Conservation (phyloP, 345 rosid genomes). For the Lepidium sativum region DNA sequence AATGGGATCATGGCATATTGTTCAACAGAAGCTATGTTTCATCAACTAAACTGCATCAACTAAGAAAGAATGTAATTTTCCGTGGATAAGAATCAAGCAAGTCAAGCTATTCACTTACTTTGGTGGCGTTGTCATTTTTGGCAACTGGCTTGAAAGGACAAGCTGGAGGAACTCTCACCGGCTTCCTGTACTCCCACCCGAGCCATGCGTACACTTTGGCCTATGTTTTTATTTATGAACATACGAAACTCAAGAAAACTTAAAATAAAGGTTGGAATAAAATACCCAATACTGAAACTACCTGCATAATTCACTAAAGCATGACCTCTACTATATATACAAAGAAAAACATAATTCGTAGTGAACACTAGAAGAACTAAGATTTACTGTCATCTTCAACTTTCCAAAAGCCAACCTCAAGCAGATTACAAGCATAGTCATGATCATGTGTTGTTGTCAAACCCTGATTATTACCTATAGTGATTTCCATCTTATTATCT, state of each 20-base stretch:
- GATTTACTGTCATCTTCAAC: background rate
- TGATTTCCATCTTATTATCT: background rate
- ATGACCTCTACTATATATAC: background rate
- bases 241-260: background rate
- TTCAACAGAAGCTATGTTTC: background rate
- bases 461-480: background rate
- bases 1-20: background rate
- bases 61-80: background rate
- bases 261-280: background rate
- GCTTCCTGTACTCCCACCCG: constrained; percentile 97
- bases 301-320: background rate
- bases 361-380: background rate
- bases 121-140: constrained; percentile 25
- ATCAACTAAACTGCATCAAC: background rate
- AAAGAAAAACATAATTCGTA: background rate
- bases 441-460: background rate
- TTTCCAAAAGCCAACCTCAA: background rate
- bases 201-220: constrained; percentile 56
- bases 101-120: constrained; percentile 31
- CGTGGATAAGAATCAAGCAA: background rate
- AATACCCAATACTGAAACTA: background rate
- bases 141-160: constrained; percentile 71
- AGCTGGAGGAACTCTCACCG: constrained; percentile 73
- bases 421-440: background rate
- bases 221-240: constrained; percentile 25